These are phyloP conservation scores for Globisporangium viniferum DNA, from an alignment of 352 stramenopile species.

Conservation along the genomic window DNA sequence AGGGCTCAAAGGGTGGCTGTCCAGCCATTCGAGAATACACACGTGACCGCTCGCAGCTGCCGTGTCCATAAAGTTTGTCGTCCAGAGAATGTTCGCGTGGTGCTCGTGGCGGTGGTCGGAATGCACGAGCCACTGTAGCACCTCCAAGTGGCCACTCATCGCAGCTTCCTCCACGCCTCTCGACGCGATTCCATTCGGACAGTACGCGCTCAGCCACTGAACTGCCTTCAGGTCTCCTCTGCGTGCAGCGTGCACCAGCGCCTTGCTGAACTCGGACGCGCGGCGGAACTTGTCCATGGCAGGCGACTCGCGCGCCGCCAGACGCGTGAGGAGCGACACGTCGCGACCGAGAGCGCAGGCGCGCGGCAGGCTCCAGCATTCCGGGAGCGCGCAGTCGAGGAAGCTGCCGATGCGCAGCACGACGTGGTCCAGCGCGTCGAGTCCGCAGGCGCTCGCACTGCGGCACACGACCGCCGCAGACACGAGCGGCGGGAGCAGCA, in stretches of 20 bases:
- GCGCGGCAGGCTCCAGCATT: slow-evolving; percentile 5
- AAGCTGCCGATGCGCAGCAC: slow-evolving; percentile 1
- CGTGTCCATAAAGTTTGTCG: slow-evolving; percentile 4
- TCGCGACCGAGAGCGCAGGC: not conserved
- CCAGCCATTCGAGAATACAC: slow-evolving; percentile 5
- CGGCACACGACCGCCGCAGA: slow-evolving; percentile 9
- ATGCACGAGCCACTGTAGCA: slow-evolving; percentile 1
- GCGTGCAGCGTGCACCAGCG: slow-evolving; percentile 4
- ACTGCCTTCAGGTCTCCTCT: not conserved
- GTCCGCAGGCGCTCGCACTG: not conserved
- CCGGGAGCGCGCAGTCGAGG: slow-evolving; percentile 2
- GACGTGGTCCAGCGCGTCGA: slow-evolving; percentile 7
- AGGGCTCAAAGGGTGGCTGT: not conserved
- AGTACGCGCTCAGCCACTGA: slow-evolving; percentile 11
- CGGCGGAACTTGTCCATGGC: slow-evolving; percentile 3
- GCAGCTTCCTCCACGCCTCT: slow-evolving; percentile 9
- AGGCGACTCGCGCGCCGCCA: not conserved
- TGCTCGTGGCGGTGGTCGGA: too few species aligned
- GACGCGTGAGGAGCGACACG: slow-evolving; percentile 1
- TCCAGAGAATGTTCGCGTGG: slow-evolving; percentile 4
- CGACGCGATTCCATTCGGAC: slow-evolving; percentile 1
- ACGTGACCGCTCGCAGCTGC: not conserved
- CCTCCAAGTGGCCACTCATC: not conserved
- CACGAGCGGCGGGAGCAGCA: not conserved
- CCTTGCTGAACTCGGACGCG: slow-evolving; percentile 8